These are phyloP conservation scores for Atractiella rhizophila DNA, from an alignment of 768 basidiomycete genomes.

Conservation along the genomic window DNA sequence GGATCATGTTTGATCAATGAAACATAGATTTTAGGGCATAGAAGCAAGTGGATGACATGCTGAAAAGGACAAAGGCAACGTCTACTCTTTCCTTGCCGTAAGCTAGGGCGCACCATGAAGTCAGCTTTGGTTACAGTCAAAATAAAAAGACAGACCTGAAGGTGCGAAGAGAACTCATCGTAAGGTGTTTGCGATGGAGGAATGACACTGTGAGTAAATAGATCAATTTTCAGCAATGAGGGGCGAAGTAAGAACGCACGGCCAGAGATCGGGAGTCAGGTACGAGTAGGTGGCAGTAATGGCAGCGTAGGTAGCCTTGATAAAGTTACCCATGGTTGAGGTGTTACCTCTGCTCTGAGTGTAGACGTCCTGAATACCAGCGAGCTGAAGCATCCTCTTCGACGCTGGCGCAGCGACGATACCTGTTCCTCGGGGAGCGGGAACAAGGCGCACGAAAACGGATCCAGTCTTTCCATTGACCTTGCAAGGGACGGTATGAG, in stretches of 20 bases:
- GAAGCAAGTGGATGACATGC: too few relatives aligned
- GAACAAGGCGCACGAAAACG: constrained; percentile 96
- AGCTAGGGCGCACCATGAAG: too few relatives aligned
- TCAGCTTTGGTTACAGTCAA: too few relatives aligned
- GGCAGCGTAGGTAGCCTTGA: constrained; percentile 26
- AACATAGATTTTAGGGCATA: too few relatives aligned
- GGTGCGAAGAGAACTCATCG: constrained; percentile 83
- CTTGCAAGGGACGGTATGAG: constrained; percentile 96
- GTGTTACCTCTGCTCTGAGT: constrained; percentile 82
- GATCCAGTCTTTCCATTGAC: constrained; percentile 96
- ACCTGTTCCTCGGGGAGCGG: constrained; percentile 88
- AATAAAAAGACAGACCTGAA: too few relatives aligned
- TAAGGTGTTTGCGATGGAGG: constrained; percentile 36
- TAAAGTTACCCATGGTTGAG: constrained; percentile 61
- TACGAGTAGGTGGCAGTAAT: constrained; percentile 96
- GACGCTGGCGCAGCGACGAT: constrained; percentile 96
- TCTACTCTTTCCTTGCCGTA: too few relatives aligned
- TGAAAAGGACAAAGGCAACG: too few relatives aligned
- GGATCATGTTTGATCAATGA: too few relatives aligned
- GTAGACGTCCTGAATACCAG: constrained; percentile 93
- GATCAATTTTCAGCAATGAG: constrained; percentile 41
- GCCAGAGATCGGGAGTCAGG: constrained; percentile 96
- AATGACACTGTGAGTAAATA: constrained; percentile 14
- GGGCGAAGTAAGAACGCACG: too few relatives aligned
- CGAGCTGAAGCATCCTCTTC: constrained; percentile 86